Base-by-base conservation (phyloP, 495 filamentous ascomycete genomes). In the Oleoguttula mirabilis region DNA sequence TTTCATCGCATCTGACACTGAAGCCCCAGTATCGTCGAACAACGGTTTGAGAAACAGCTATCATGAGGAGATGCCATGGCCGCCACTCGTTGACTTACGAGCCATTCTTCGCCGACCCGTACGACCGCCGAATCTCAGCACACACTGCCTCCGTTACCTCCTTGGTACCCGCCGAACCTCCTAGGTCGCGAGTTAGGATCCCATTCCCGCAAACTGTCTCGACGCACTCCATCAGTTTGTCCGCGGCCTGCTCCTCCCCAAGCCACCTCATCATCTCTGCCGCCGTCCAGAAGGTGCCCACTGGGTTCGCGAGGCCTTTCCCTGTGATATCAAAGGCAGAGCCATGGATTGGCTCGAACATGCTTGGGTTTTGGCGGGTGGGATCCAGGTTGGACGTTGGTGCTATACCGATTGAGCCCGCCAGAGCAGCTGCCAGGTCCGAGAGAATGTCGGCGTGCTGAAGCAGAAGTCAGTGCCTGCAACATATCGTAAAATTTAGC, bases 261-360 rank as follows among this genome's bases (percentile, higher is more conserved):
- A 83, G 50, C 77, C 76, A 82, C 5, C 60, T 62, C 32, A 82
- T 58, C 79, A 82, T 83, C 55, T 81, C 77, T 0, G 71, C 70
- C 3, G 68, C 73, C 6, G 72, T 77, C 78, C 77, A 81, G 57
- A 83, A 77, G 0, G 77, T 79, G 5, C 69, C 79, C 0, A 84
- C 70, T 0, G 80, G 79, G 57, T 85, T 84, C 8, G 80, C 80
- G 22, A 81, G 62, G 0, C 77, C 78, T 56, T 76, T 79, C 0
- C 80, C 79, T 1, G 76, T 75, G 43, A 85, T 82, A 49, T 84
- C 79, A 15, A 79, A 79, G 0, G 76, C 76, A 10, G 67, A 72
- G 11, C 76, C 75, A 47, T 80, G 76, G 36, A 80, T 79, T 0
- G 75, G 75, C 66, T 79, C 75, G 47, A 80, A 80, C 71, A 80